Base-by-base conservation (phyloP, 768 basidiomycete genomes). In the Tulasnella sp. region DNA sequence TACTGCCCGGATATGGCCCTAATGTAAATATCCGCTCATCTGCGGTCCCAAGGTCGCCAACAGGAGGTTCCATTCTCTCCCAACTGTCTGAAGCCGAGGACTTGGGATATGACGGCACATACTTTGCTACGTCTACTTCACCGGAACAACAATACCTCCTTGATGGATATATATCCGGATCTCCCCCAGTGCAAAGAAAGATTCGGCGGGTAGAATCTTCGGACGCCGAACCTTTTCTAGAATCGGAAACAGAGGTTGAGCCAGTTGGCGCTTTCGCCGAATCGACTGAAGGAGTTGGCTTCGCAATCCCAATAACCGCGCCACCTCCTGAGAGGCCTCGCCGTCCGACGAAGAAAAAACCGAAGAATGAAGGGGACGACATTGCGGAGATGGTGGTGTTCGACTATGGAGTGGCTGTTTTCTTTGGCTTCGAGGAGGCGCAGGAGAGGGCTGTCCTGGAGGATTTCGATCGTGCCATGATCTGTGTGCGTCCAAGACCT, bases 1-100 rank as follows among this genome's bases (percentile, higher is more conserved):
- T 98, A 4, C 88, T 98, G 21, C 95, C 97, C 10, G 97, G 97
- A 0, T 98, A 98, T 82, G 93, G 93, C 0, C 93, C 93, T 1
- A 90, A 91, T 58, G 91, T 92, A 3, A 95, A 93, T 80, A 87
- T 98, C 38, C 92, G 97, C n/a, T 96, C 94, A 0, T 95, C 94
- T 0, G 91, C 88, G 3, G 89, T 92, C 16, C 87, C 90, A 3
- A 88, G 86, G 10, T 84, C 87, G 6, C 85, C 87, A 4, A 87
- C 88, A 10, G 88, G 88, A 34, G 90, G 90, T 68, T 90, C 93
- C 0, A 88, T 91, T 48, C 85, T 93, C 9, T 88, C 90, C 36
- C 90, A 89, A 40, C 89, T 97, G 80, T 93, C 94, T 2, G 92
- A 96, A 83, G 95, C 93, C 8, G 96, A 98, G 84, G 96, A 97